Percentiles rank a stretch among this genome's conserved stretches.
These are phyloP conservation scores for Poa pratensis DNA, from an alignment of 176 grass and related monocot genomes.

Conservation along the genomic window DNA sequence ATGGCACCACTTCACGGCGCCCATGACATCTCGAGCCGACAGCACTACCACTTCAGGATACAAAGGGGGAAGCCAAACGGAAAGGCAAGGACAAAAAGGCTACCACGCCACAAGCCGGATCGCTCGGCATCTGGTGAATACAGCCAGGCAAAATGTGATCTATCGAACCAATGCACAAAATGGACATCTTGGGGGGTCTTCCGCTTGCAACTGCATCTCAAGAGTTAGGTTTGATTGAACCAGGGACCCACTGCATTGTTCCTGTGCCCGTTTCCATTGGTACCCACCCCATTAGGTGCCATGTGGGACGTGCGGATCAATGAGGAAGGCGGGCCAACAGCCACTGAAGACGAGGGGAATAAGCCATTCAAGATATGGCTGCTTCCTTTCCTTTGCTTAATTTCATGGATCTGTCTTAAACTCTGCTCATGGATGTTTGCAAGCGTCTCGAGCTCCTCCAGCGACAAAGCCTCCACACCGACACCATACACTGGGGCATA, in stretches of 20 bases:
- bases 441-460: slow-evolving; percentile 82
- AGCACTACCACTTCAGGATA: slow-evolving; percentile 59
- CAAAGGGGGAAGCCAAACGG: slow-evolving; percentile 48
- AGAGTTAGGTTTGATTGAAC: slow-evolving; percentile 65
- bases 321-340: slow-evolving; percentile 63
- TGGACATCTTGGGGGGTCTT: slow-evolving; percentile 45
- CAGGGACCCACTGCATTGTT: slow-evolving; percentile 48
- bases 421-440: slow-evolving; percentile 81
- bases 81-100: slow-evolving; percentile 62
- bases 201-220: slow-evolving; percentile 27
- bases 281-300: slow-evolving; percentile 65
- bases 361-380: slow-evolving; percentile 63
- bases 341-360: slow-evolving; percentile 58
- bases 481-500: slow-evolving; percentile 88
- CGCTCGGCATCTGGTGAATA: slow-evolving; percentile 57
- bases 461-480: slow-evolving; percentile 68
- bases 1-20: slow-evolving; percentile 39
- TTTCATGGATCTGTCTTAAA: slow-evolving; percentile 72
- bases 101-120: slow-evolving; percentile 46
- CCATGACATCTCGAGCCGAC: slow-evolving; percentile 53
- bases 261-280: slow-evolving; percentile 68
- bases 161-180: slow-evolving; percentile 47
- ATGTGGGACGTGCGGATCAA: slow-evolving; percentile 61
- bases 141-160: slow-evolving; percentile 47
- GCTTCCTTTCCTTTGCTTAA: slow-evolving; percentile 67